A percentile compares a stretch with the other conserved stretches of the same genome.
Evolutionary conservation across 163 green algal species (phyloP).

Genomic region (Prototheca cutis): DNA sequence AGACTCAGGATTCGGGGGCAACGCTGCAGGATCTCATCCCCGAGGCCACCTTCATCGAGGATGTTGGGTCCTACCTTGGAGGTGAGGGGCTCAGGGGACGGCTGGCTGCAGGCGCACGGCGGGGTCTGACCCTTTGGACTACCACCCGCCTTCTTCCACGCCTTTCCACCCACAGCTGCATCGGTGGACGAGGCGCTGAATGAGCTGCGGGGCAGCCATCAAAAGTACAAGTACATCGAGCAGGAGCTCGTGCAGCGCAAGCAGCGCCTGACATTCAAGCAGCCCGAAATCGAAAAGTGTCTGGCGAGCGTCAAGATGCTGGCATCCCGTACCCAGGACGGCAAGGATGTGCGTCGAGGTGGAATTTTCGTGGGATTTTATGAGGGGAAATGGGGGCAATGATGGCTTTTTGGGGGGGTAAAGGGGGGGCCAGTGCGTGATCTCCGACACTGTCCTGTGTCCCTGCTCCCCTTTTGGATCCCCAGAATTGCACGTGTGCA

Average conservation of each 20-base stretch:
- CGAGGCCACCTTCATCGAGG: conserved; percentile 67
- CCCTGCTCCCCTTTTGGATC: background rate
- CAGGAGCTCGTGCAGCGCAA: conserved; percentile 55
- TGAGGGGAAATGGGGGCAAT: background rate
- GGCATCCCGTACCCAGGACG: conserved; percentile 29
- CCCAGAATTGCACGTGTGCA: background rate
- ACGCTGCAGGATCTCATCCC: conserved; percentile 26
- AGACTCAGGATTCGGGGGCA: background rate
- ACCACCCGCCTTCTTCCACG: too few relatives aligned
- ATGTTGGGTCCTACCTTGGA: conserved; percentile 55
- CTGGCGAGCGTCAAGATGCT: conserved; percentile 66
- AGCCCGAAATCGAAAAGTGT: conserved; percentile 71
- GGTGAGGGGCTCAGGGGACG: conserved; percentile 3
- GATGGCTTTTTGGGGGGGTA: background rate
- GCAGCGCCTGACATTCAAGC: conserved; percentile 50
- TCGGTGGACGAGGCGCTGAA: conserved; percentile 50
- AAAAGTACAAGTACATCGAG: conserved; percentile 61
- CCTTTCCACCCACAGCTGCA: background rate
- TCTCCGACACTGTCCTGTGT: background rate
- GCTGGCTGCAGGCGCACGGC: background rate
- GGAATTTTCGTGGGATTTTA: background rate
- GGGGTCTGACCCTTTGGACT: background rate
- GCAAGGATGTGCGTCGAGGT: conserved; percentile 14
- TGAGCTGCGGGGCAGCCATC: conserved; percentile 49
- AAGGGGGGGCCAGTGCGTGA: background rate